Base-by-base conservation (phyloP, 108 stramenopile species). In the Cyclotella cryptica region DNA sequence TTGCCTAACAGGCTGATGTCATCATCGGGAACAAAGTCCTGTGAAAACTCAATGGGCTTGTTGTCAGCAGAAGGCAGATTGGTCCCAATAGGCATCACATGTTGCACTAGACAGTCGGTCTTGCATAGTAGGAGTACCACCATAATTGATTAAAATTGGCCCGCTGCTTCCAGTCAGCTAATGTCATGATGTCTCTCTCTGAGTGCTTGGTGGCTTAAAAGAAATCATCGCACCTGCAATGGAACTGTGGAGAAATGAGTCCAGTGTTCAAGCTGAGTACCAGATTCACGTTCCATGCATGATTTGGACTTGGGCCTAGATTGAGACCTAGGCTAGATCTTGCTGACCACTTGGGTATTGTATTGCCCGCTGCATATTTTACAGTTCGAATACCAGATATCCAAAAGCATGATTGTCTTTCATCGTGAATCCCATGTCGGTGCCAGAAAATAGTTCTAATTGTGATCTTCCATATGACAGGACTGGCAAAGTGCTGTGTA, bases 241-340 rank as follows among this genome's bases (percentile, higher is more conserved):
- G 35, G 35, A 35, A 35, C 35, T 35, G 35, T 46, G 84, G 84
- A 19, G 65, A 73, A 17, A 75, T 73, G 12, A 71, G 54, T 63
- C 84, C 84, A 14, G 87, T 85, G 10, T 40, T 13, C 28, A 61
- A 10, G 39, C 71, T 71, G 9, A 85, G 73, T 0, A 87, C 77
- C 44, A 87, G 57, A 1, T 73, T 57, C 0, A 84, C 84, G 29
- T 57, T 73, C 17, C 66, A 30, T 19, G 57, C 60, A 64, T 84
- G 84, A 43, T 68, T 27, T 9, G 84, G 81, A 29, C 77, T 77
- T 0, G 28, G 75, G 1, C 79, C 75, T 3, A 87, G 80, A 53
- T 81, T 74, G 4, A 85, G 58, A 3, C 87, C 87, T 0, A 84
- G 53, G 46, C 71, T 51, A 13, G 62, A 15, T 59, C 58, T 7